Base-by-base conservation (phyloP, 2,329 filamentous ascomycete genomes). In the Tolypocladium amazonense region DNA sequence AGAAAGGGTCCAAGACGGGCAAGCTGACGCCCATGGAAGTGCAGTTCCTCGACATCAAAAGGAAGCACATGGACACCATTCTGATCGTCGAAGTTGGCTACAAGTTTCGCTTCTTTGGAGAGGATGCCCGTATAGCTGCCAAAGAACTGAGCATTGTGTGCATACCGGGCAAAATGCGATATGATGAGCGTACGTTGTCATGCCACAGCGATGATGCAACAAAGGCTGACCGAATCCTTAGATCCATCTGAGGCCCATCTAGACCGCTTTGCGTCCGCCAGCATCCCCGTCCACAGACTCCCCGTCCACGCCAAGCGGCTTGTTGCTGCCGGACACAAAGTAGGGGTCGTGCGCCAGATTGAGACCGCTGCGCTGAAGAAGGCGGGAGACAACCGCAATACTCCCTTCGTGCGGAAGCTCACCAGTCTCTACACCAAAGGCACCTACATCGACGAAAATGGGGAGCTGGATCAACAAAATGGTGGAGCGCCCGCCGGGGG, bases 391-490 rank as follows among this genome's bases (percentile, higher is more conserved):
- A 99, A 97, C 73, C 86, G 90, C 60, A 97, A 96, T 69, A 84
- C 92, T 0, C 92, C 94, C 0, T 99, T 99, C 67, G 84, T 91
- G 43, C 86, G 94, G 41, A 94, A 96, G 68, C 85, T 99, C 67
- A 97, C 94, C 20, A 97, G 96, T 69, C 81, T 99, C 8, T 99
- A 99, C 75, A 99, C 94, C 11, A 99, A 97, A 73, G 94, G 92
- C 52, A 99, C 94, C 2, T 99, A 97, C 67, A 88, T 99, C 60
- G 94, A 97, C 69, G 94, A 99, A 71, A 82, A 90, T 12, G 93
- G 94, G 63, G 90, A 90, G 33, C 74, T 96, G 6, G 88, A 89
- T 58, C 76, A 77, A 59, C 70, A 69, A 66, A 61, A 63, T 23
- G 76, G 68, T 65, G 76, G 63, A 0, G 79, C 82, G 1, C 81